Evolutionary conservation across 495 filamentous ascomycete genomes (phyloP), one percentile per base, ranked within the genome.

Genomic region (Annulohypoxylon maeteangense): DNA sequence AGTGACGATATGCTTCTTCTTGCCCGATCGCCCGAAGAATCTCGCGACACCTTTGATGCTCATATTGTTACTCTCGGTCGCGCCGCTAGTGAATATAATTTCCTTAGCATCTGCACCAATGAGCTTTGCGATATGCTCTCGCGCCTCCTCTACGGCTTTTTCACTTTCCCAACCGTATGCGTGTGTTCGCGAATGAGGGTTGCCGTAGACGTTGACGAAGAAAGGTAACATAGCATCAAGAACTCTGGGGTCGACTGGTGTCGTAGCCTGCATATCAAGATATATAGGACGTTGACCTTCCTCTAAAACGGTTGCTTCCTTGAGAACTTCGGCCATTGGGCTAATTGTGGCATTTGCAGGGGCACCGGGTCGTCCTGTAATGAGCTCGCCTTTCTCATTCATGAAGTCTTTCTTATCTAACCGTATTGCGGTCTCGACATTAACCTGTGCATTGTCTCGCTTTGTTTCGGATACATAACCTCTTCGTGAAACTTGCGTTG

Each of bases 41-140:
- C 94, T 84, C 8, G 95, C 95, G 23, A 99, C 95, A 60, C 95
- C 95, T 81, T 99, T 99, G 84, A 98, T 91, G 77, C 92, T 96
- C 95, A 99, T 99, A 75, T 99, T 99, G 83, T 99, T 99, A 77
- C 93, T 97, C 84, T 99, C 95, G 0, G 95, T 99, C 18, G 95
- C 95, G 62, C 95, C 95, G 70, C 93, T 97, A 6, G 95, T 99
- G 81, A 98, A 98, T 76, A 99, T 95, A 67, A 99, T 98, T 75
- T 99, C 95, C 80, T 98, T 99, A 6, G 95, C 85, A 76, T 99
- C 92, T 12, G 95, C 96, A 29, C 96, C 95, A 64, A 99, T 94
- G 42, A 99, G 84, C 20, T 86, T 86, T 7, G 95, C 95, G 65
- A 98, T 86, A 74, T 98, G 85, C 70, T 88, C 86, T 68, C 95